phyloP scores from a whole-genome alignment of 768 basidiomycete genomes.

The Fistulinella prunicolor region DNA sequence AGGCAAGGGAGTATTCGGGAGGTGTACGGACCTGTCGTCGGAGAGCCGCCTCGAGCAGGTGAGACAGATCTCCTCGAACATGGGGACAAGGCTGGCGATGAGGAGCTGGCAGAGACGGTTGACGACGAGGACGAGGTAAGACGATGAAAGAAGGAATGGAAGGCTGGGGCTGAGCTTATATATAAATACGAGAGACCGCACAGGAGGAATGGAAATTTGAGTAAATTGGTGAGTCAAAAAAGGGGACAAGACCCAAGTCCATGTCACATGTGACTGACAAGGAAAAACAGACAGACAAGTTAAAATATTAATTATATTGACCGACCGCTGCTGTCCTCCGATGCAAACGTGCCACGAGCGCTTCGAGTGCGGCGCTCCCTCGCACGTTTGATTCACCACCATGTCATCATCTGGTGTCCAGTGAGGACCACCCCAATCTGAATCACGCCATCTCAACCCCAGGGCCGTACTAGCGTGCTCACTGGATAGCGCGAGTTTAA shows the following conservation, averaged over 20 bases:
- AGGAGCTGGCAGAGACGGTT: background rate
- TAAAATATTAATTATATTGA: background rate
- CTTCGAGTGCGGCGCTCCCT: conserved; percentile 1
- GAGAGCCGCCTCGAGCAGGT: conserved; percentile 63
- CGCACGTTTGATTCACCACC: conserved; percentile 19
- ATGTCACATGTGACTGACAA: conserved; percentile 26
- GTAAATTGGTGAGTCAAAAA: conserved; percentile 35
- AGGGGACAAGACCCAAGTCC: conserved; percentile 24
- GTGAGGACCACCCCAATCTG: too few relatives aligned
- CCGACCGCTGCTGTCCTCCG: too few relatives aligned
- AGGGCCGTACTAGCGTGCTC: too few relatives aligned
- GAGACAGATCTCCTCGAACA: conserved; percentile 82
- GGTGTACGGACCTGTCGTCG: conserved; percentile 54
- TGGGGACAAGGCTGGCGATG: conserved; percentile 28
- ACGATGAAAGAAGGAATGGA: conserved; percentile 21
- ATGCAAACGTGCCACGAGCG: conserved; percentile 16
- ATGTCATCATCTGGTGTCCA: too few relatives aligned
- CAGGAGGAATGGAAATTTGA: conserved; percentile 37
- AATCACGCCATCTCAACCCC: too few relatives aligned
- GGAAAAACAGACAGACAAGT: background rate
- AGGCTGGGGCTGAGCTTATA: conserved; percentile 28
- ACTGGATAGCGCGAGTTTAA: too few relatives aligned
- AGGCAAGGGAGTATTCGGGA: conserved; percentile 12
- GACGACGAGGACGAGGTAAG: conserved; percentile 12
- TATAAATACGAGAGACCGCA: conserved; percentile 36